These are phyloP conservation scores for Quercus variabilis DNA, from an alignment of 306 rosid genomes.

Conservation along the genomic window DNA sequence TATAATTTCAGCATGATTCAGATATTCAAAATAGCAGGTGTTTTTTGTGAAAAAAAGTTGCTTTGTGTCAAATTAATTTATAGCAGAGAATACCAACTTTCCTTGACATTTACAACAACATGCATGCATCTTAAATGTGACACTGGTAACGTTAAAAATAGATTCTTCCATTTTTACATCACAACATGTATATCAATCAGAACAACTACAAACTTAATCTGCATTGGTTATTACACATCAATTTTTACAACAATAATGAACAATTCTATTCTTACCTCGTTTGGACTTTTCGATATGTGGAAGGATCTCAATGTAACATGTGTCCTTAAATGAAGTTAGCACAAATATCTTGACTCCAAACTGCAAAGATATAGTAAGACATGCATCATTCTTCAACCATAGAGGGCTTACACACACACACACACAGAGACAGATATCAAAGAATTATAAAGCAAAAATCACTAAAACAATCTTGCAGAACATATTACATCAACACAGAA, in stretches of 20 bases:
- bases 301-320: slow-evolving; percentile 90
- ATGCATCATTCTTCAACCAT: slow-evolving; percentile 17
- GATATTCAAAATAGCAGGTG: neutral
- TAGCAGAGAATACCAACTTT: neutral
- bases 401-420: neutral
- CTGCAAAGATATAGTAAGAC: slow-evolving; percentile 42
- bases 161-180: neutral
- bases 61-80: neutral
- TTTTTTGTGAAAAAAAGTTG: neutral
- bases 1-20: neutral
- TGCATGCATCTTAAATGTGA: neutral
- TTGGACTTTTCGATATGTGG: slow-evolving; percentile 70
- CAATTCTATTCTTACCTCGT: slow-evolving; percentile 50
- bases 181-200: neutral
- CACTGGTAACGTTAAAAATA: neutral
- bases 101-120: neutral
- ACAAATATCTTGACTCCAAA: slow-evolving; percentile 92
- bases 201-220: neutral
- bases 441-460: neutral
- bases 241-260: neutral
- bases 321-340: slow-evolving; percentile 85
- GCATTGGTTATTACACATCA: neutral
- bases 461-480: neutral
- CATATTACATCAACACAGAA: neutral
- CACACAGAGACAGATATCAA: neutral